These are phyloP conservation scores for Skeletonema marinoi DNA, from an alignment of 108 stramenopile genomes.

Conservation along the genomic window DNA sequence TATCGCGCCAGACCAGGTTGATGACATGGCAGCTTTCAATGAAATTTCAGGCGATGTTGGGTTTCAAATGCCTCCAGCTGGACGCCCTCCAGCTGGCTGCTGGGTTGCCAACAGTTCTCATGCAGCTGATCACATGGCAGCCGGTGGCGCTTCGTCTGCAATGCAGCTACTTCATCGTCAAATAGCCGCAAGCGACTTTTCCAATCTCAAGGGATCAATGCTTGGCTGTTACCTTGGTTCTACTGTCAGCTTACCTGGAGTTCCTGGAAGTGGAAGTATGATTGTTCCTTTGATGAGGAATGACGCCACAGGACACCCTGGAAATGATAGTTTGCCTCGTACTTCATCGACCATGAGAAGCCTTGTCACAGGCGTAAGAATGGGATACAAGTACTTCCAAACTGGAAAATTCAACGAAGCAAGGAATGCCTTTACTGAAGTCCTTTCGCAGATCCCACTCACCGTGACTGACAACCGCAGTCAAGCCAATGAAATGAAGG, in stretches of 20 bases:
- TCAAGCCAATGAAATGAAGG: conserved; percentile 93
- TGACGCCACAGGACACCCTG: conserved; percentile 77
- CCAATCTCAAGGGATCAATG: conserved; percentile 78
- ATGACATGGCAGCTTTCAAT: conserved; percentile 74
- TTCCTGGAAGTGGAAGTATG: conserved; percentile 81
- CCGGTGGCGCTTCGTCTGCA: conserved; percentile 92
- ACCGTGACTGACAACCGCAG: conserved; percentile 77
- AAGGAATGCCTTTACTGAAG: conserved; percentile 68
- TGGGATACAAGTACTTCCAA: conserved; percentile 93
- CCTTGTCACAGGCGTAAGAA: conserved; percentile 81
- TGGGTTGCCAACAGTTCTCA: conserved; percentile 95
- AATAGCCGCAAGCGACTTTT: conserved; percentile 95
- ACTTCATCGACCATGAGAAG: conserved; percentile 59
- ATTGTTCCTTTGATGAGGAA: conserved; percentile 84
- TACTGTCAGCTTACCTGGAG: conserved; percentile 85
- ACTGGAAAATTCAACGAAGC: conserved; percentile 95
- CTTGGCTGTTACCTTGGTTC: conserved; percentile 87
- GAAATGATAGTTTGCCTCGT: conserved; percentile 83
- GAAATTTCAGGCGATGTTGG: conserved; percentile 68
- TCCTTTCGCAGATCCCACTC: conserved; percentile 89
- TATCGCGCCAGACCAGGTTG: conserved; percentile 30
- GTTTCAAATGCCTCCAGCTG: conserved; percentile 90
- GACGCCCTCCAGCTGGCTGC: conserved; percentile 80
- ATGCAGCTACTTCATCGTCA: conserved; percentile 97
- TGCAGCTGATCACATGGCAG: conserved; percentile 97